A percentile compares a stretch with the other conserved stretches of the same genome.
phyloP scores from a whole-genome alignment of 139 green algal species.

The Desmodesmus armatus region DNA sequence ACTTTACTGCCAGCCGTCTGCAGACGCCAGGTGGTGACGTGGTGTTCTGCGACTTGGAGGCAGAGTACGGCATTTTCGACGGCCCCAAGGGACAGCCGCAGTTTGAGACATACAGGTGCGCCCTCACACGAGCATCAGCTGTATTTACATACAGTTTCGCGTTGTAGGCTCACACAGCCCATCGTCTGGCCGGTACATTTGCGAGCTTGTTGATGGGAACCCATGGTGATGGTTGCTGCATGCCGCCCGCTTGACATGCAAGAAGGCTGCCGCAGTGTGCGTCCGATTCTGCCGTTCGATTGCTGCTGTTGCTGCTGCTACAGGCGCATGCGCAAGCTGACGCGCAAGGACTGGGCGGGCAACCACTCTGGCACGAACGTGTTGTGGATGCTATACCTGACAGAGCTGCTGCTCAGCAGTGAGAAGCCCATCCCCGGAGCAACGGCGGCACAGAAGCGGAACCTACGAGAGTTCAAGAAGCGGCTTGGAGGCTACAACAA shows the following conservation, averaged over 20 bases:
- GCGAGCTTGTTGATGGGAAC: neutral
- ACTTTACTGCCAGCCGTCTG: conserved; percentile 84
- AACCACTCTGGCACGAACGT: conserved; percentile 87
- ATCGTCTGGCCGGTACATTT: neutral
- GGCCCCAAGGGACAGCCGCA: conserved; percentile 78
- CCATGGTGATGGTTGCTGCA: neutral
- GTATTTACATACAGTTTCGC: neutral
- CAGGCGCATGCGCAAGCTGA: conserved; percentile 85
- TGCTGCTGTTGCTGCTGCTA: too few species aligned
- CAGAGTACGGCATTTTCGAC: conserved; percentile 79
- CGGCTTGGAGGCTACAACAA: conserved; percentile 53
- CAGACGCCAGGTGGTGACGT: conserved; percentile 50
- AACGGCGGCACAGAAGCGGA: conserved; percentile 50
- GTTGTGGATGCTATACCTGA: conserved; percentile 95
- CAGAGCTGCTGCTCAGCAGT: conserved; percentile 78
- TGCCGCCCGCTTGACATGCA: too few species aligned
- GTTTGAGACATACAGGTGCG: conserved; percentile 80
- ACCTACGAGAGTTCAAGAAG: conserved; percentile 63
- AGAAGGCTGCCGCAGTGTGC: too few species aligned
- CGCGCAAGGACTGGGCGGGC: conserved; percentile 72
- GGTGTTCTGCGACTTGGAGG: conserved; percentile 77
- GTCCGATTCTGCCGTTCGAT: too few species aligned
- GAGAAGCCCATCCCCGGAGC: conserved; percentile 56
- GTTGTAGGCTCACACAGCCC: neutral
- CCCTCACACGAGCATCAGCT: conserved; percentile 68